A percentile compares a stretch with the other conserved stretches of the same genome.
phyloP scores from a whole-genome alignment of 768 basidiomycete species.

The Russula foetens region DNA sequence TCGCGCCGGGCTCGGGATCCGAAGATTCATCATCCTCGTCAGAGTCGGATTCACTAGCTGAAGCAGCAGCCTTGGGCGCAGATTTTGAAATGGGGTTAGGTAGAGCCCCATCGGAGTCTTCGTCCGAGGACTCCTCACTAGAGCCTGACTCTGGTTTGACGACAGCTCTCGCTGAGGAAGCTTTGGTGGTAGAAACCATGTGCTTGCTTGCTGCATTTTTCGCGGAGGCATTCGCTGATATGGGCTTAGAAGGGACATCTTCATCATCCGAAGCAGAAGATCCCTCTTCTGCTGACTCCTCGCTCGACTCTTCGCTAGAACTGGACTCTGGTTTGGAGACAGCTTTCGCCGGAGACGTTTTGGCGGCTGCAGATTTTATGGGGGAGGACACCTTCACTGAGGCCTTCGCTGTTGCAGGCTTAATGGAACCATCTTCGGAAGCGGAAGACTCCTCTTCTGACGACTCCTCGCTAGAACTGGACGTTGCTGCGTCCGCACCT shows the following conservation, averaged over 20 bases:
- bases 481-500: background rate
- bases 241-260: conserved; percentile 9
- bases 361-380: conserved; percentile 4
- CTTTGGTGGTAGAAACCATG: background rate
- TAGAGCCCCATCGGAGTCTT: conserved; percentile 26
- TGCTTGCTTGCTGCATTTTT: conserved; percentile 3
- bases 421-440: background rate
- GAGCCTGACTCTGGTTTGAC: conserved; percentile 3
- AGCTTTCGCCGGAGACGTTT: background rate
- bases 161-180: background rate
- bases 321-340: background rate
- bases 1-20: conserved; percentile 26
- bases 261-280: background rate
- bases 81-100: conserved; percentile 16
- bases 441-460: conserved; percentile 16
- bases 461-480: conserved; percentile 10
- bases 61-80: conserved; percentile 20
- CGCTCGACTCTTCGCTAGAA: conserved; percentile 16
- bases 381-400: background rate
- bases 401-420: background rate
- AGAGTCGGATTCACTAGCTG: conserved; percentile 17
- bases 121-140: conserved; percentile 21
- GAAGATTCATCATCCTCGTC: conserved; percentile 23
- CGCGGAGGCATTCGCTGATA: background rate
- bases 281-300: conserved; percentile 14